Conservation (phyloP, 2,329 filamentous ascomycete genomes). For the Bertia moriformis region DNA sequence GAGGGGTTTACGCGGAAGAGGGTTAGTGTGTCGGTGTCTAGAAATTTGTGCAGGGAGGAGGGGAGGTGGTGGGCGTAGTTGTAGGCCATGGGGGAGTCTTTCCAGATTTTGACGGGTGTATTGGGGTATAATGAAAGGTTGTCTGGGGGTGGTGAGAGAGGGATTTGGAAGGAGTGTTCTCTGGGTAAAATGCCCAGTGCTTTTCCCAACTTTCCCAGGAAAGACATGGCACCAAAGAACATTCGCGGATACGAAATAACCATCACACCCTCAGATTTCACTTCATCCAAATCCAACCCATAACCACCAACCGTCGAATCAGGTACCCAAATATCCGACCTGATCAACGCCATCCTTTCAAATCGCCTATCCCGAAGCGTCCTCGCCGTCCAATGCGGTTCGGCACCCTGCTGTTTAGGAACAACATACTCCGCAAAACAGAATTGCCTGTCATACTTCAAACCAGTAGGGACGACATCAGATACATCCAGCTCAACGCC, state of each 20-base stretch:
- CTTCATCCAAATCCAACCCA: neutral
- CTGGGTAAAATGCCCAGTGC: slow-evolving; percentile 10
- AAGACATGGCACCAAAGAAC: neutral
- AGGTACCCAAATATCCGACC: neutral
- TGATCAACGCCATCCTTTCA: neutral
- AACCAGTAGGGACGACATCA: neutral
- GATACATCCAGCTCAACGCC: neutral
- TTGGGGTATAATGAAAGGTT: slow-evolving; percentile 24
- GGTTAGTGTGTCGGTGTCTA: slow-evolving; percentile 30
- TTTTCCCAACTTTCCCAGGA: slow-evolving; percentile 12
- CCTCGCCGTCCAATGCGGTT: neutral
- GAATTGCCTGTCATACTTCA: neutral
- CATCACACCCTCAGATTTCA: neutral
- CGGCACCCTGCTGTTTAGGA: neutral
- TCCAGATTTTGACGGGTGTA: slow-evolving; percentile 36
- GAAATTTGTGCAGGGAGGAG: slow-evolving; percentile 29
- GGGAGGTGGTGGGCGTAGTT: slow-evolving; percentile 24
- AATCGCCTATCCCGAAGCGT: neutral
- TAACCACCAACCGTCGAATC: neutral
- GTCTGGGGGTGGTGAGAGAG: slow-evolving; percentile 29
- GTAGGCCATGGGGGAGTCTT: slow-evolving; percentile 27
- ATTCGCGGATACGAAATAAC: neutral
- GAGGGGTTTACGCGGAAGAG: slow-evolving; percentile 34
- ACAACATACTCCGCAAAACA: neutral
- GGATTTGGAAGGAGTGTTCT: slow-evolving; percentile 31